Conservation (phyloP, 1,284 basidiomycete species). For the Ceratobasidium sp. region DNA sequence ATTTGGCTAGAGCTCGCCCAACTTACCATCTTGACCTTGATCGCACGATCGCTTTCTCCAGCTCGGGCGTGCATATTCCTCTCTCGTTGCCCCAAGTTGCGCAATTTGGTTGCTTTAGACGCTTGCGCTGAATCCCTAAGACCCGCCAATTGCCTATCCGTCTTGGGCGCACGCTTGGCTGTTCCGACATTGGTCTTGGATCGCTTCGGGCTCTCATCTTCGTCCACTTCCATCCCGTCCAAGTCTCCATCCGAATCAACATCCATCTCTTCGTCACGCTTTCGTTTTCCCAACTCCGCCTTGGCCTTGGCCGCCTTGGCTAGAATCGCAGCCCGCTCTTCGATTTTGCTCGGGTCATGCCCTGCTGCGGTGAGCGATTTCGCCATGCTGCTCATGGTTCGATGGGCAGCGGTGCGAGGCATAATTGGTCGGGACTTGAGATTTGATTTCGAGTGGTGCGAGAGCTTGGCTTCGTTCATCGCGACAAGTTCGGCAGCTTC, state of each 20-base stretch:
- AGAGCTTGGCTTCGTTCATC: slow-evolving; percentile 76
- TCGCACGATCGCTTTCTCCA: slow-evolving; percentile 85
- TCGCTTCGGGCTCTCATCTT: slow-evolving; percentile 61
- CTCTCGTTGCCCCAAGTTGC: slow-evolving; percentile 82
- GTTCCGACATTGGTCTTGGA: slow-evolving; percentile 65
- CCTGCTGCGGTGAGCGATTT: slow-evolving; percentile 84
- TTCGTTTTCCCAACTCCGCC: slow-evolving; percentile 69
- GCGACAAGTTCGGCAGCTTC: slow-evolving; percentile 69
- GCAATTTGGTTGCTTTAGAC: slow-evolving; percentile 77
- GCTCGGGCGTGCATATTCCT: slow-evolving; percentile 89
- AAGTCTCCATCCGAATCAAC: slow-evolving; percentile 61
- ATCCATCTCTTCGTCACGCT: slow-evolving; percentile 56
- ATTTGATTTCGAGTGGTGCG: slow-evolving; percentile 84
- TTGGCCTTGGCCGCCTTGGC: slow-evolving; percentile 72
- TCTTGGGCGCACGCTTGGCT: slow-evolving; percentile 62
- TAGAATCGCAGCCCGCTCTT: slow-evolving; percentile 84
- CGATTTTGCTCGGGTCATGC: slow-evolving; percentile 85
- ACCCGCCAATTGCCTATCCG: slow-evolving; percentile 79
- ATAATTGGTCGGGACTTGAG: slow-evolving; percentile 85
- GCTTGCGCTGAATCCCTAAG: slow-evolving; percentile 80
- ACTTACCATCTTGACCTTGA: slow-evolving; percentile 78
- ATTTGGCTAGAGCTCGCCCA: not conserved
- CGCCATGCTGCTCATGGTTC: slow-evolving; percentile 88
- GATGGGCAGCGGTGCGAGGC: slow-evolving; percentile 84
- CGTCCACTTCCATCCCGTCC: slow-evolving; percentile 52